A percentile compares a stretch with the other conserved stretches of the same genome.
These are phyloP conservation scores for Fusarium graminum DNA, from an alignment of 2,329 filamentous ascomycete genomes.

Conservation along the genomic window DNA sequence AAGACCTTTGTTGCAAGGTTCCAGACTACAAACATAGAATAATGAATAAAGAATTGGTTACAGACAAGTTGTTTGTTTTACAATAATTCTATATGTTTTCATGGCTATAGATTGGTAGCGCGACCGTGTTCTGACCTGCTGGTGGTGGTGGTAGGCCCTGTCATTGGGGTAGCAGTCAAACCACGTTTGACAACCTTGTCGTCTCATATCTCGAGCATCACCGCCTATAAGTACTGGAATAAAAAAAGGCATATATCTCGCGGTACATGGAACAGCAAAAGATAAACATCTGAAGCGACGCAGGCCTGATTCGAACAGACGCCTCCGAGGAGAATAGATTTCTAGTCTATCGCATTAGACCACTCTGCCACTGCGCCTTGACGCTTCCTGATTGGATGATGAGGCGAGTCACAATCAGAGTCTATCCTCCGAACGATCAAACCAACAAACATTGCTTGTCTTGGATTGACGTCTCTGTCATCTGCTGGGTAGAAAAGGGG, in stretches of 20 bases:
- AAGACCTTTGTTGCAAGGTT: no score
- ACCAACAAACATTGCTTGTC: not conserved
- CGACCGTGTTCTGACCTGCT: no score
- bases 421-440: not conserved
- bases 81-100: no score
- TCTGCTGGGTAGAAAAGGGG: not conserved
- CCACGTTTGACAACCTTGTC: no score
- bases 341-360: conserved; percentile 15
- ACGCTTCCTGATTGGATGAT: conserved; percentile 7
- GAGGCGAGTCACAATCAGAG: not conserved
- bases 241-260: not conserved
- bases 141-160: no score
- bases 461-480: no score
- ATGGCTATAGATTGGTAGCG: no score
- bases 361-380: conserved; percentile 11
- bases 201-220: accelerated
- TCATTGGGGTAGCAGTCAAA: no score
- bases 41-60: no score
- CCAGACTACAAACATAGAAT: no score
- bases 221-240: accelerated
- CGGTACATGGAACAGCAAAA: not conserved
- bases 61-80: no score
- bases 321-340: conserved; percentile 20
- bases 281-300: conserved; percentile 5
- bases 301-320: conserved; percentile 21